These are phyloP conservation scores for Auriscalpium microsporum DNA, from an alignment of 768 basidiomycete genomes.

Conservation along the genomic window DNA sequence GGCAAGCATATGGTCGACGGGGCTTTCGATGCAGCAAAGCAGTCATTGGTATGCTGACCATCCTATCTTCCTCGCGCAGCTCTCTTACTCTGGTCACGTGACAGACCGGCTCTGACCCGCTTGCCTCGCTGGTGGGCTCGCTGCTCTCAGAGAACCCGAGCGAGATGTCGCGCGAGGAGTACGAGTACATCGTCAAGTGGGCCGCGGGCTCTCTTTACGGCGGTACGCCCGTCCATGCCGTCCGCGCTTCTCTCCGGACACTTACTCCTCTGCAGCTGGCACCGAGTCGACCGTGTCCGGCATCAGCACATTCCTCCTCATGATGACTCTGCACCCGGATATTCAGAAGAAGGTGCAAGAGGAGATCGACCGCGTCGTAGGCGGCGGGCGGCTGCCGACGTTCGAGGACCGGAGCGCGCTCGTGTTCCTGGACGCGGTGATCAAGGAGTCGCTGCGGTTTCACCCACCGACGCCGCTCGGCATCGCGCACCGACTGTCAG, in stretches of 20 bases:
- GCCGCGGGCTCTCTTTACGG: constrained; percentile 14
- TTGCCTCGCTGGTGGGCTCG: constrained; percentile 9
- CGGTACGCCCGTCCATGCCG: background rate
- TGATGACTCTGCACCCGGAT: constrained; percentile 12
- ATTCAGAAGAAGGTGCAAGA: constrained; percentile 10
- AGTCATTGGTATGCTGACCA: background rate
- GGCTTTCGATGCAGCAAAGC: constrained; percentile 9
- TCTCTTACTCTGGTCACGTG: background rate
- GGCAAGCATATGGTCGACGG: constrained; percentile 11
- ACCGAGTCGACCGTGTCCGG: constrained; percentile 12
- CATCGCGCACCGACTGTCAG: constrained; percentile 23
- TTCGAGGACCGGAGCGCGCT: constrained; percentile 9
- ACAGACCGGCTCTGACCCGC: constrained; percentile 5
- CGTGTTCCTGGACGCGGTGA: constrained; percentile 12
- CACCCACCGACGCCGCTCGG: constrained; percentile 15
- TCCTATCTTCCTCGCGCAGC: too few species aligned
- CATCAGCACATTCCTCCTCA: constrained; percentile 11
- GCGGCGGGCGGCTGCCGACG: constrained; percentile 10
- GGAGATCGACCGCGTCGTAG: constrained; percentile 11
- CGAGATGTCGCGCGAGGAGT: constrained; percentile 13
- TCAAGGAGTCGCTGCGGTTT: constrained; percentile 14
- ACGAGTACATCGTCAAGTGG: constrained; percentile 16
- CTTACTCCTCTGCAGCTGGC: background rate
- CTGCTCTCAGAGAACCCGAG: constrained; percentile 8
- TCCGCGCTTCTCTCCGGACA: background rate